Evolutionary conservation across 2,329 filamentous ascomycete species (phyloP).

Genomic region (Colletotrichum sp.): DNA sequence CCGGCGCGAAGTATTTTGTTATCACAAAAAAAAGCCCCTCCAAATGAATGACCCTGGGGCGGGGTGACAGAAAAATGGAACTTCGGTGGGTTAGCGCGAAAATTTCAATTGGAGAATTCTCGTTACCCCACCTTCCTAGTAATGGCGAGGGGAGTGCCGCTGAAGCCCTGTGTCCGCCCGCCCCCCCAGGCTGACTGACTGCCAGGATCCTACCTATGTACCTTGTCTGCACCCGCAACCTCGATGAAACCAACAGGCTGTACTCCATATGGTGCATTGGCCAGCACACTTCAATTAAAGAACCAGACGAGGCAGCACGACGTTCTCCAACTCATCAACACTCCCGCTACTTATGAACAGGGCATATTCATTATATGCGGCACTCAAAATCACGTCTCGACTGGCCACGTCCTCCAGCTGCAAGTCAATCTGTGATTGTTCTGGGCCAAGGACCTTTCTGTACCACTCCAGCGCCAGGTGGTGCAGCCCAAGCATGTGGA

Average conservation of each 20-base stretch:
- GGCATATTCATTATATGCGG: constrained; percentile 23
- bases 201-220: neutral
- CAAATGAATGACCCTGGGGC: neutral
- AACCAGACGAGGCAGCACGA: constrained; percentile 1
- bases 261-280: neutral
- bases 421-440: neutral
- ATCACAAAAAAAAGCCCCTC: constrained; percentile 4
- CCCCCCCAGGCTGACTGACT: neutral
- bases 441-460: neutral
- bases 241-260: neutral
- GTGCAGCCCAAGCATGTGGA: constrained; percentile 54
- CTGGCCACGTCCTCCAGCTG: neutral
- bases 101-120: constrained; percentile 4
- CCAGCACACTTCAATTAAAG: neutral
- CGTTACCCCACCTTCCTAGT: constrained; percentile 10
- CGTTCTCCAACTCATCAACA: constrained; percentile 1
- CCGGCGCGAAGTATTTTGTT: constrained; percentile 9
- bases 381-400: constrained; percentile 10
- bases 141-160: neutral
- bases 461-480: constrained; percentile 24
- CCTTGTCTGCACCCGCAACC: neutral
- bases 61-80: neutral
- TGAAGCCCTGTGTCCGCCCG: neutral
- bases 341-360: constrained; percentile 32
- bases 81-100: neutral